phyloP scores from a whole-genome alignment of 306 rosid genomes.

The Oxytropis ochrocephala region DNA sequence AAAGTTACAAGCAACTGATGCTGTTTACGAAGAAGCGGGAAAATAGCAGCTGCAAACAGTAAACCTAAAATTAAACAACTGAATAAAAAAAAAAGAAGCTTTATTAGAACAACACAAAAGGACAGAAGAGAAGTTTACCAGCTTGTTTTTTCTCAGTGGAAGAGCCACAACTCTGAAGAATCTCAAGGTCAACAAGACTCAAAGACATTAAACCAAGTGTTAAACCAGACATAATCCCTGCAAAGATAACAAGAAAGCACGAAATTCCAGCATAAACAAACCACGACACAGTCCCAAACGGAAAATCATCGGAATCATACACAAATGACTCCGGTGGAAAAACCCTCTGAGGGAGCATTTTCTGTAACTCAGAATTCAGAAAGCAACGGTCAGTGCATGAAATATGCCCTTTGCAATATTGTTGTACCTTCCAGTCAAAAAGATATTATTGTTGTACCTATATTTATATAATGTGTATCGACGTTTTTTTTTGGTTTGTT shows the following conservation, averaged over 20 bases:
- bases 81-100: not conserved
- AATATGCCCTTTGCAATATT: no score
- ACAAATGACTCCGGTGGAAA: constrained; percentile 30
- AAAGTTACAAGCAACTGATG: constrained; percentile 82
- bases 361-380: not conserved
- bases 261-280: constrained; percentile 58
- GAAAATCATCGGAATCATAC: constrained; percentile 44
- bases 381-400: not conserved
- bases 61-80: not conserved
- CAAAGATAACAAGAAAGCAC: constrained; percentile 54
- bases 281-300: constrained; percentile 60
- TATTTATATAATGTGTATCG: no score
- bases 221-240: constrained; percentile 94
- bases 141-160: constrained; percentile 70
- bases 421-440: no score
- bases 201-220: constrained; percentile 83
- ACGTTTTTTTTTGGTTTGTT: not conserved
- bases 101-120: not conserved
- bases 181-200: constrained; percentile 74
- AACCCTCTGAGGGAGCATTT: constrained; percentile 6
- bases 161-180: constrained; percentile 66
- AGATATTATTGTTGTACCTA: no score
- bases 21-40: constrained; percentile 78
- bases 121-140: constrained; percentile 25
- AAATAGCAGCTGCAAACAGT: constrained; percentile 46